Evolutionary conservation across 2,329 filamentous ascomycete genomes (phyloP), one percentile per base, ranked within the genome.

Genomic region (Aspergillus ochraceoroseus): DNA sequence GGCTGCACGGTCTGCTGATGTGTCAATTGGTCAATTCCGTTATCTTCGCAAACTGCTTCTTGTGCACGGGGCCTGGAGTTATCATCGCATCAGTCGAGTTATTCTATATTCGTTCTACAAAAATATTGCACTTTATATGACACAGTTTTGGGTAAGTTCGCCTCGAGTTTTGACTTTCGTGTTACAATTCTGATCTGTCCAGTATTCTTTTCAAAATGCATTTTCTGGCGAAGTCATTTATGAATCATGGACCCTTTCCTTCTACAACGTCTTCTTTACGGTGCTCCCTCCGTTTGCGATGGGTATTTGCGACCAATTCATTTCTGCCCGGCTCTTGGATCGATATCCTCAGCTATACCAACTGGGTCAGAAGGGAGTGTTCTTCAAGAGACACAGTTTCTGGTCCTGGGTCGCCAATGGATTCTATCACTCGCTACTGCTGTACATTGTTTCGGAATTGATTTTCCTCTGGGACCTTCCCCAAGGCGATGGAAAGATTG

Each of bases 81-180:
- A 98, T 62, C 90, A 95, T 63, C 85, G 92, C 44, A 84, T 98
- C 62, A 90, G 85, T 75, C 95, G 94, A 70, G 88, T 94, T 44
- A 96, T 98, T 56, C 68, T 98, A 48, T 98, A 95, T 69, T 96
- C 92, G 5, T 98, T 96, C 66, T 98, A 98, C 75, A 98, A 98
- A 75, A 98, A 98, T 69, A 95, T 96, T 53, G 84, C 89, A 13
- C 74, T 98, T 47, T 98, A 96, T 70, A 89, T 98, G 85, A 98
- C 94, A 45, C 94, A 98, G 63, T 98, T 98, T 63, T 98, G 94
- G 87, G 85, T 88, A 73, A 71, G 82, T 72, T 25, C 14, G 41
- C 32, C 19, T 11, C 13, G n/a, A 13, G 15, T 11, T 23, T 7
- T 32, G 9, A 11, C 7, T n/a, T 8, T 31, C 5, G 7, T 3